These are phyloP conservation scores for Aspergillus ellipticus DNA, from an alignment of 495 filamentous ascomycete genomes.

Conservation along the genomic window DNA sequence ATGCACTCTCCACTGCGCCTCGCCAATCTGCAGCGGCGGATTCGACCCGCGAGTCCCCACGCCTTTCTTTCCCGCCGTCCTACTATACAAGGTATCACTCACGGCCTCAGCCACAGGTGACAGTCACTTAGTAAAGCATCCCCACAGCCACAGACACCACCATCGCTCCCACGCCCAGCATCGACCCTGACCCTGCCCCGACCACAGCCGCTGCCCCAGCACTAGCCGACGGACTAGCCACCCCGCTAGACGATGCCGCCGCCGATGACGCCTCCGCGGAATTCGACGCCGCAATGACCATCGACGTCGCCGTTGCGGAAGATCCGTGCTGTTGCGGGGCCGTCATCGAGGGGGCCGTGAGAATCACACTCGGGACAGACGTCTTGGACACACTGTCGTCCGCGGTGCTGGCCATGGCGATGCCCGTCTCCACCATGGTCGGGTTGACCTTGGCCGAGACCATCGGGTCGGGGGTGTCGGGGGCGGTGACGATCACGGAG, in stretches of 20 bases:
- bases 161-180: conserved; percentile 6
- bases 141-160: not conserved
- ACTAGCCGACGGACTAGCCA: conserved; percentile 1
- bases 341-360: not conserved
- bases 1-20: too few species aligned
- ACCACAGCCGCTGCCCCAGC: conserved; percentile 1
- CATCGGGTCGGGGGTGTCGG: conserved; percentile 13
- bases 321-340: not conserved
- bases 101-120: too few species aligned
- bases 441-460: conserved; percentile 17
- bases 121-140: conserved; percentile 3
- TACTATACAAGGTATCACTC: too few species aligned
- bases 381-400: not conserved
- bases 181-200: not conserved
- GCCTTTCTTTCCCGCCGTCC: too few species aligned
- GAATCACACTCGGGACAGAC: conserved; percentile 9
- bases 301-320: not conserved
- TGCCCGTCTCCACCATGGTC: conserved; percentile 15
- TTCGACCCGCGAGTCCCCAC: too few species aligned
- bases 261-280: not conserved
- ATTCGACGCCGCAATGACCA: not conserved
- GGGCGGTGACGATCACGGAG: conserved; percentile 29
- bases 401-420: conserved; percentile 1
- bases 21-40: too few species aligned
- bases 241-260: conserved; percentile 3